Conservation (phyloP, 371 early-diverging fungal genomes). For the Apophysomyces trapeziformis region DNA sequence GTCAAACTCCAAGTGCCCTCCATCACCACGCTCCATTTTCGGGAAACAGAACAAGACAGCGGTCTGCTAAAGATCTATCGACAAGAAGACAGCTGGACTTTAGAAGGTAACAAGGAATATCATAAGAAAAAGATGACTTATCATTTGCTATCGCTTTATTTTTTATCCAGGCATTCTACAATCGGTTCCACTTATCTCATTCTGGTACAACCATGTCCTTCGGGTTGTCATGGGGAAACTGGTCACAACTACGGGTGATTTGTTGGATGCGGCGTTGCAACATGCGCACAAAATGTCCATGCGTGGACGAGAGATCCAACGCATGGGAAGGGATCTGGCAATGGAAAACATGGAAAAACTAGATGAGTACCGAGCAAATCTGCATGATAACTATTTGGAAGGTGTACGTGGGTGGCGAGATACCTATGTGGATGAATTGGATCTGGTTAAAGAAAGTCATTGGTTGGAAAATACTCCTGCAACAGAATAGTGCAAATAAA, state of each 20-base stretch:
- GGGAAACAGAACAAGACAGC: slow-evolving; percentile 50
- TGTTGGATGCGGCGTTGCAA: slow-evolving; percentile 52
- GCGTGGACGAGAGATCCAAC: slow-evolving; percentile 50
- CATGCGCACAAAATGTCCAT: slow-evolving; percentile 50
- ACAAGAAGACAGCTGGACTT: slow-evolving; percentile 69
- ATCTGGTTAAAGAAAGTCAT: slow-evolving; percentile 5
- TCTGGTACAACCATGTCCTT: slow-evolving; percentile 65
- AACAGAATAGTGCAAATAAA: not conserved
- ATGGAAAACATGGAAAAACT: slow-evolving; percentile 50
- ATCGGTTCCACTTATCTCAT: slow-evolving; percentile 57
- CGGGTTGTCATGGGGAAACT: slow-evolving; percentile 56
- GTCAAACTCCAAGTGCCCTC: slow-evolving; percentile 55
- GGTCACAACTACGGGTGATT: slow-evolving; percentile 55
- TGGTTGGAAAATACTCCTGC: not conserved
- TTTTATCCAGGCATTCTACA: slow-evolving; percentile 48
- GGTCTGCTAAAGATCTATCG: slow-evolving; percentile 58
- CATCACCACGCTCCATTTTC: slow-evolving; percentile 58
- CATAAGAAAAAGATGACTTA: not conserved
- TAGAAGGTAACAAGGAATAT: slow-evolving; percentile 45
- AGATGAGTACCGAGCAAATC: slow-evolving; percentile 44
- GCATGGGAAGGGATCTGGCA: slow-evolving; percentile 45
- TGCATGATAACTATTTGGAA: slow-evolving; percentile 49
- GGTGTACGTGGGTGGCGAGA: slow-evolving; percentile 47
- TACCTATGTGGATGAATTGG: slow-evolving; percentile 17
- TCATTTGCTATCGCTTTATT: not conserved